These are phyloP conservation scores for Candida tibetensis DNA, from an alignment of 805 yeast genomes.

Conservation along the genomic window DNA sequence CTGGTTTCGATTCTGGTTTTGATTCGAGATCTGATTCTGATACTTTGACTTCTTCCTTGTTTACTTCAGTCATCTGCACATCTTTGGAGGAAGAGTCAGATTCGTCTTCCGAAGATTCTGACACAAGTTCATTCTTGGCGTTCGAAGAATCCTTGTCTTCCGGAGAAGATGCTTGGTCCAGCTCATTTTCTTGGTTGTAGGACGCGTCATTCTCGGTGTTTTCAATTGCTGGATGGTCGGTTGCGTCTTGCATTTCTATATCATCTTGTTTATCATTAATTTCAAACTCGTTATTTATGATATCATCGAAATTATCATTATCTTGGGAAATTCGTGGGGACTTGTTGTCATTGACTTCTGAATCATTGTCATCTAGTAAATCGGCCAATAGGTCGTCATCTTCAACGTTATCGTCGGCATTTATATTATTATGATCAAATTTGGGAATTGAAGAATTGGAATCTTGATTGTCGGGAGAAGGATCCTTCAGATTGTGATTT, in stretches of 20 bases:
- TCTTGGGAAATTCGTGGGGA: not conserved
- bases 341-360: not conserved
- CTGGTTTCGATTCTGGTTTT: constrained; percentile 1
- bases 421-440: not conserved
- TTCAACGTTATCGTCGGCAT: not conserved
- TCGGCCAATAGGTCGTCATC: constrained; percentile 6
- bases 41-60: constrained; percentile 1
- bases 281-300: not conserved
- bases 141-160: not conserved
- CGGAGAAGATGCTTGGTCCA: not conserved
- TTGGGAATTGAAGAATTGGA: not conserved
- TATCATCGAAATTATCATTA: constrained; percentile 1
- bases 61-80: too few species aligned
- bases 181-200: not conserved
- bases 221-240: not conserved
- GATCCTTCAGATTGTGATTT: not conserved
- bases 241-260: constrained; percentile 6
- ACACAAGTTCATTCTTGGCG: not conserved
- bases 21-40: constrained; percentile 3
- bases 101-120: not conserved
- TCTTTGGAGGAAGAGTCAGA: too few species aligned
- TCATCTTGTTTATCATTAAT: constrained; percentile 1
- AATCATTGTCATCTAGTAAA: not conserved
- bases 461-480: not conserved
- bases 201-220: constrained; percentile 13